A percentile compares a stretch with the other conserved stretches of the same genome.
These are phyloP conservation scores for Citrus cavaleriei DNA, from an alignment of 345 rosid genomes.

Conservation along the genomic window DNA sequence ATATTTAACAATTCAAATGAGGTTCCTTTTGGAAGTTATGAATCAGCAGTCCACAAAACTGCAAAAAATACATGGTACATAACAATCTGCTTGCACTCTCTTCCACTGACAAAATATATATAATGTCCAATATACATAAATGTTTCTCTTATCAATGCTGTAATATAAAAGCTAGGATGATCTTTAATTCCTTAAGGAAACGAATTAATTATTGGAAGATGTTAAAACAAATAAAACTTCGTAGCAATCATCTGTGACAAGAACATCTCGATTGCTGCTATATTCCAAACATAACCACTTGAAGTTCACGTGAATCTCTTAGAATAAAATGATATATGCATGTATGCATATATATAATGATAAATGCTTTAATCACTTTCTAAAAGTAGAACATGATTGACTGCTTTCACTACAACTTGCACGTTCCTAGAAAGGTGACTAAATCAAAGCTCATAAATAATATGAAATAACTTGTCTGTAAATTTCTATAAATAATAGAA, in stretches of 20 bases:
- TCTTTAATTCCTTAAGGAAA: not conserved
- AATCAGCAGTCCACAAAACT: not conserved
- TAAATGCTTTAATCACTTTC: not conserved
- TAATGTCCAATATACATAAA: no score
- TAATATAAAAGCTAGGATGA: no score
- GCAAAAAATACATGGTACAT: not conserved
- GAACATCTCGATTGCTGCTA: not conserved
- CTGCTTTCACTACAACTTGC: not conserved
- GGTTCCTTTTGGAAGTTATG: not conserved
- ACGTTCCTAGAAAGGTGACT: not conserved
- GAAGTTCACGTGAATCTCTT: constrained; percentile 2
- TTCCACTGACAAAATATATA: no score
- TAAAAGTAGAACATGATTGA: not conserved
- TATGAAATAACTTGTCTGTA: no score
- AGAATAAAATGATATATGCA: no score
- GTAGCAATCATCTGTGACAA: not conserved
- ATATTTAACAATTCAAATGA: not conserved
- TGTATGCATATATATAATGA: not conserved
- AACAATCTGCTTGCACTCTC: not conserved
- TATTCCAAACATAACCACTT: not conserved
- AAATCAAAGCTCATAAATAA: no score
- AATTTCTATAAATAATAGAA: no score
- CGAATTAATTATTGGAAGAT: not conserved
- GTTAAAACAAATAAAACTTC: not conserved
- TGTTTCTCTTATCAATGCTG: not conserved